Conservation (phyloP, 768 basidiomycete genomes). For the Lactifluus piperatus region DNA sequence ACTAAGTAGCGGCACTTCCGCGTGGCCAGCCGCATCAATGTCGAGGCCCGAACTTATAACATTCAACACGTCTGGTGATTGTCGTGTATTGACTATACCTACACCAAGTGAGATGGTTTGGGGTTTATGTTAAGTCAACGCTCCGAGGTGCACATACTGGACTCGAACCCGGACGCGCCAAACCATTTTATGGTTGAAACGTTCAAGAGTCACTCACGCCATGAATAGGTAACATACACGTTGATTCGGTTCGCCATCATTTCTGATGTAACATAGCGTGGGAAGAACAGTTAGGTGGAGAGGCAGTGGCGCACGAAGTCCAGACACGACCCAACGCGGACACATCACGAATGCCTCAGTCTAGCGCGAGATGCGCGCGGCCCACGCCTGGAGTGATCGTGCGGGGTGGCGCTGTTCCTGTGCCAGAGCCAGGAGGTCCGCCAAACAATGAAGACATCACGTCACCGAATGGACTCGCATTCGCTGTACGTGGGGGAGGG, state of each 20-base stretch:
- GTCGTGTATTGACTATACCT: too few species aligned
- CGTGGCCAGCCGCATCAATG: too few species aligned
- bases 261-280: not conserved
- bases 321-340: not conserved
- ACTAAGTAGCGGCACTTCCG: too few species aligned
- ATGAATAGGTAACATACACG: not conserved
- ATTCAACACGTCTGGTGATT: too few species aligned
- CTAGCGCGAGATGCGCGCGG: constrained; percentile 3
- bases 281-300: not conserved
- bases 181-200: too few species aligned
- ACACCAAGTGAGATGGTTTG: too few species aligned
- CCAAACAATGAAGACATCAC: constrained; percentile 88
- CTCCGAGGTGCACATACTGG: too few species aligned
- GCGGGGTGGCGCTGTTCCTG: not conserved
- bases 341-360: not conserved
- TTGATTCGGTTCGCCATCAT: not conserved
- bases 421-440: constrained; percentile 33
- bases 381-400: not conserved
- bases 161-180: too few species aligned
- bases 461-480: constrained; percentile 76
- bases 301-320: not conserved
- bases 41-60: too few species aligned
- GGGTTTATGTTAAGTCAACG: too few species aligned
- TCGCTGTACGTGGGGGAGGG: constrained; percentile 61
- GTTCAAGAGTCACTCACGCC: too few species aligned